A percentile compares a stretch with the other conserved stretches of the same genome.
phyloP scores from a whole-genome alignment of 352 stramenopile species.

The Phytophthora foliorum region DNA sequence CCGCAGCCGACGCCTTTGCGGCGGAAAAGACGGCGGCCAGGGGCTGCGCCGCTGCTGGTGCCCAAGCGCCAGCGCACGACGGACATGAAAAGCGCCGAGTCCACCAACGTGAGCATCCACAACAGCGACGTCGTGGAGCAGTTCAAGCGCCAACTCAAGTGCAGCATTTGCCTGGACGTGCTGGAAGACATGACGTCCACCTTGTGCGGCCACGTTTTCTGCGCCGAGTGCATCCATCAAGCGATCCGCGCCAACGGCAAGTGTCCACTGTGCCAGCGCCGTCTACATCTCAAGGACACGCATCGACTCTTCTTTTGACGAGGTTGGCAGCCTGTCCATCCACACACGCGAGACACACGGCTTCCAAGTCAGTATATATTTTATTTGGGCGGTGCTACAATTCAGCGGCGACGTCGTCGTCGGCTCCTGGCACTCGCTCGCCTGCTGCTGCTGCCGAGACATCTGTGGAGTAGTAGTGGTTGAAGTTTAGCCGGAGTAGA shows the following conservation, averaged over 20 bases:
- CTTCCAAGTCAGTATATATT: slow-evolving; percentile 28
- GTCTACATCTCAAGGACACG: slow-evolving; percentile 70
- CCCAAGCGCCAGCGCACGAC: slow-evolving; percentile 43
- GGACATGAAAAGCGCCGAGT: slow-evolving; percentile 64
- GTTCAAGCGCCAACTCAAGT: slow-evolving; percentile 84
- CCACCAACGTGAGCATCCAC: slow-evolving; percentile 73
- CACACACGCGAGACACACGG: background rate
- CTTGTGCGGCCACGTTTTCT: slow-evolving; percentile 85
- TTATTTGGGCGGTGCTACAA: slow-evolving; percentile 36
- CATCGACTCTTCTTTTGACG: slow-evolving; percentile 85
- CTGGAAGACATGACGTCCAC: slow-evolving; percentile 87
- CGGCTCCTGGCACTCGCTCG: slow-evolving; percentile 12
- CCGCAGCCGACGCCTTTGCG: slow-evolving; percentile 34
- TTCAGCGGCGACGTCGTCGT: slow-evolving; percentile 6
- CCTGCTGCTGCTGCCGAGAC: slow-evolving; percentile 11
- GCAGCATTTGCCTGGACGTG: slow-evolving; percentile 84
- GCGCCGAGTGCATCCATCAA: slow-evolving; percentile 72
- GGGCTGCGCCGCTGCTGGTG: slow-evolving; percentile 1
- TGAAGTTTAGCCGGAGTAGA: slow-evolving; percentile 70
- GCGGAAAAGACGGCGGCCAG: slow-evolving; percentile 56
- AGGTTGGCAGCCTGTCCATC: background rate
- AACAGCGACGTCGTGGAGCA: slow-evolving; percentile 83
- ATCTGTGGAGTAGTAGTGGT: slow-evolving; percentile 48
- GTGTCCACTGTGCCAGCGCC: slow-evolving; percentile 80
- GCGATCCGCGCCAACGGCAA: slow-evolving; percentile 77